phyloP scores from a whole-genome alignment of 768 basidiomycete genomes.

The Naematelia encephala region DNA sequence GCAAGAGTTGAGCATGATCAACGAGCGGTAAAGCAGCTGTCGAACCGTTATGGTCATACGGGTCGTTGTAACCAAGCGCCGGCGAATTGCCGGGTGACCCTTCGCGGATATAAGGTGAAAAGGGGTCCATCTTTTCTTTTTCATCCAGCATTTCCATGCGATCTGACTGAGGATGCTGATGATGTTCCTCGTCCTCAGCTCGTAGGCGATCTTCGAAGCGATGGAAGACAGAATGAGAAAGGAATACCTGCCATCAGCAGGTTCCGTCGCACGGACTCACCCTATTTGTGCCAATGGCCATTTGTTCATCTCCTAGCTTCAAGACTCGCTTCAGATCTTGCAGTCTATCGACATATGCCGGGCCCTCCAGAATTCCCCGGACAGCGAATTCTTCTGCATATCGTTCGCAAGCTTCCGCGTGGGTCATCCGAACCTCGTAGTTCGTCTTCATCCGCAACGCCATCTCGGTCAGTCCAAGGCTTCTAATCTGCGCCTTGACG shows the following conservation, averaged over 20 bases:
- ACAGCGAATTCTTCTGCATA: slow-evolving; percentile 67
- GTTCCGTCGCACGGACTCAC: slow-evolving; percentile 54
- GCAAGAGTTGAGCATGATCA: slow-evolving; percentile 73
- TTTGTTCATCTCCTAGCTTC: slow-evolving; percentile 65
- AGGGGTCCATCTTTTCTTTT: slow-evolving; percentile 52
- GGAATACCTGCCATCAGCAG: slow-evolving; percentile 64
- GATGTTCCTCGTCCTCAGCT: slow-evolving; percentile 60
- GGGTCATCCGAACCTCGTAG: slow-evolving; percentile 81
- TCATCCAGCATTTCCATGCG: slow-evolving; percentile 57
- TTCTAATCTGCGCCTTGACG: slow-evolving; percentile 86
- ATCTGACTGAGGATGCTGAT: slow-evolving; percentile 75
- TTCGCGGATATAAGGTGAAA: slow-evolving; percentile 45
- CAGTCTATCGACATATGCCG: slow-evolving; percentile 56
- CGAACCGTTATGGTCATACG: slow-evolving; percentile 54
- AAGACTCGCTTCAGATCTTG: slow-evolving; percentile 39
- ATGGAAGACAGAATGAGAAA: slow-evolving; percentile 82
- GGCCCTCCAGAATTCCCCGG: slow-evolving; percentile 62
- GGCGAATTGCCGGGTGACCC: slow-evolving; percentile 34
- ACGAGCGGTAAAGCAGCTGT: slow-evolving; percentile 79
- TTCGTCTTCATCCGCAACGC: slow-evolving; percentile 63
- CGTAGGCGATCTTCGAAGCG: slow-evolving; percentile 82
- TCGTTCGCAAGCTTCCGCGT: slow-evolving; percentile 77
- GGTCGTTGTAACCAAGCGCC: slow-evolving; percentile 29
- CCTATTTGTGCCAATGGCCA: slow-evolving; percentile 79
- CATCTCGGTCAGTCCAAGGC: slow-evolving; percentile 73